Base-by-base conservation (phyloP, 805 yeast species). In the Saccharomycopsis lassenensis region DNA sequence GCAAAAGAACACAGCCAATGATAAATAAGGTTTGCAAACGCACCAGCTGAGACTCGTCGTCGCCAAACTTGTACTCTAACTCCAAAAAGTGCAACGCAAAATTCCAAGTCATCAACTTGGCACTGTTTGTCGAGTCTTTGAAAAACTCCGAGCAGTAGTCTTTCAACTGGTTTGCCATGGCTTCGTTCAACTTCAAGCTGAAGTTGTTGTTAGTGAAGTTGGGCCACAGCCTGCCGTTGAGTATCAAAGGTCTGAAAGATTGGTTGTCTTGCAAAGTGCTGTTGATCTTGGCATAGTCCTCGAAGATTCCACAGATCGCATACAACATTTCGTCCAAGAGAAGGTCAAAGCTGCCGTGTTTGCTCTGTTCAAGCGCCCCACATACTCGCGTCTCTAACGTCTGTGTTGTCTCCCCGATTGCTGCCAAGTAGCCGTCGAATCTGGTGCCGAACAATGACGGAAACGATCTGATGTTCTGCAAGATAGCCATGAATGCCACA, bases 51-150 rank as follows among this genome's bases (percentile, higher is more conserved):
- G 15, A 7, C 16, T 30, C 31, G n/a, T 26, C 29, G 18, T 16
- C 18, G 5, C 31, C 35, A 4, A 38, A 16, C 15, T 36, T 11
- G 25, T 23, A 41, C 22, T 37, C 39, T 12, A 41, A 33, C n/a
- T 12, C 26, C n/a, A 41, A 24, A 30, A 35, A 41, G n/a, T 36
- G 36, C 12, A 38, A 24, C 2, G 43, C 26, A 18, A 7, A 35
- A 21, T 41, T 39, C 45, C 45, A 41, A 5, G 28, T 22, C 15
- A 41, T 21, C 5, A n/a, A 4, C n/a, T 35, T 37, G 24, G 37
- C 36, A 6, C 18, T 12, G 21, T 30, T 35, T 7, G 32, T 11
- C 7, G 15, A 7, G 15, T 12, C 32, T 10, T 12, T 7, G 7
- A 26, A 26, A 12, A 26, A 26, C 7, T 26, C 15, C 23, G n/a